Evolutionary conservation across 306 rosid genomes (phyloP).

Genomic region (Pueraria montana): DNA sequence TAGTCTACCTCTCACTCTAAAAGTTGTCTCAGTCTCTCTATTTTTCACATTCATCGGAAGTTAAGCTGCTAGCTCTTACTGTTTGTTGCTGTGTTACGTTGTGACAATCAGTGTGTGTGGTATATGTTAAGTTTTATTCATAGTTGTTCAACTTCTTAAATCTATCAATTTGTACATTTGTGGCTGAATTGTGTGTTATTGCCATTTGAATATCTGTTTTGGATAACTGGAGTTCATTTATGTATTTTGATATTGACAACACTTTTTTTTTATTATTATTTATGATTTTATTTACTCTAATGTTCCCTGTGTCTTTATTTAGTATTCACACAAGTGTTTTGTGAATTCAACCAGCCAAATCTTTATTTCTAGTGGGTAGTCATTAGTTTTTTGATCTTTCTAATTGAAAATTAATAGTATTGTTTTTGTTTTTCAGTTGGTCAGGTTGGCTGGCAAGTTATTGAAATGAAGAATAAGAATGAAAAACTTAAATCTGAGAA

Average conservation of each 20-base stretch:
- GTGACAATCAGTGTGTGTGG: background rate
- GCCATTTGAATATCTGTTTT: background rate
- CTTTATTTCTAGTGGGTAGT: background rate
- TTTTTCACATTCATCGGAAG: background rate
- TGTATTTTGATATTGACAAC: background rate
- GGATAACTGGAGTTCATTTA: background rate
- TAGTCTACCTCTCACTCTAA: background rate
- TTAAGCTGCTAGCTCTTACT: no score
- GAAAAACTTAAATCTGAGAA: background rate
- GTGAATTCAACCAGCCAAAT: no score
- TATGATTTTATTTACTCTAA: background rate
- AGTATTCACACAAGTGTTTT: background rate
- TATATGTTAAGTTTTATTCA: background rate
- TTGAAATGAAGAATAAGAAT: background rate
- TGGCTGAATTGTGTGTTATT: background rate
- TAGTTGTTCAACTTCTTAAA: background rate
- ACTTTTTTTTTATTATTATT: background rate
- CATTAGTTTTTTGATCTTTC: background rate
- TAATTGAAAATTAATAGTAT: background rate
- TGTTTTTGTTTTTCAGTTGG: background rate
- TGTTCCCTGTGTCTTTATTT: no score
- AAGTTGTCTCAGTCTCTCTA: background rate
- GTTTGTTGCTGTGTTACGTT: background rate
- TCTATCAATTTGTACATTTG: background rate
- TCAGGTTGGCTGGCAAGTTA: background rate